Base-by-base conservation (phyloP, 192 early-diverging fungal species). In the Cetraspora pellucida region DNA sequence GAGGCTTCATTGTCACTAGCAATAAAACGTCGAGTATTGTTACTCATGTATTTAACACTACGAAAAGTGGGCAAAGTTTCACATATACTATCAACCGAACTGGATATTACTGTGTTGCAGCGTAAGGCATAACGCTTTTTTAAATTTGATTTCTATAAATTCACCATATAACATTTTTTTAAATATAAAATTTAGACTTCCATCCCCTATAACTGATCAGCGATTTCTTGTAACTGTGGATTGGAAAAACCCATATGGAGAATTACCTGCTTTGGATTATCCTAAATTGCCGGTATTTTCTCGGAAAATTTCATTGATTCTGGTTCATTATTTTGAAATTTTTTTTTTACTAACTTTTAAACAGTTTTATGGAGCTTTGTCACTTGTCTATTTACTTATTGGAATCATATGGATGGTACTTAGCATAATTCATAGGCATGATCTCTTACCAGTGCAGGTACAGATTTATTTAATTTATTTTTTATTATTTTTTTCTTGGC, bases 401-500 rank as follows among this genome's bases (percentile, higher is more conserved):
- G 93, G 91, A 17, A 47, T 90, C 3, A 79, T 85, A 6, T 99
- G 97, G 97, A 88, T 89, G 77, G 77, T 90, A 27, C 82, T 92
- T 60, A 92, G 90, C 13, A 93, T 91, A 66, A 82, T 89, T 44
- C 87, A 94, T 78, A 95, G 96, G 93, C 81, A 85, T 10, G 97
- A 98, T 79, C 90, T 99, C 74, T 79, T 99, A 77, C 90, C 91
- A 17, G 89, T 99, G 13, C 97, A 99, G 72, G 83, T 85, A 64
- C 55, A 37, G n/a, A 13, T 47, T 49, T 60, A 43, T 37, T 19
- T 46, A 25, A 44, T 50, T 52, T 2, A 27, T 77, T 30, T 31
- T 27, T 61, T 14, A 25, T 46, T 16, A 25, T 75, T 4, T 54
- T 45, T 77, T 76, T 37, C 43, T 37, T 37, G 37, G 0, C 37